A percentile compares a stretch with the other conserved stretches of the same genome.
phyloP scores from a whole-genome alignment of 768 basidiomycete species.

The Russula sp. region DNA sequence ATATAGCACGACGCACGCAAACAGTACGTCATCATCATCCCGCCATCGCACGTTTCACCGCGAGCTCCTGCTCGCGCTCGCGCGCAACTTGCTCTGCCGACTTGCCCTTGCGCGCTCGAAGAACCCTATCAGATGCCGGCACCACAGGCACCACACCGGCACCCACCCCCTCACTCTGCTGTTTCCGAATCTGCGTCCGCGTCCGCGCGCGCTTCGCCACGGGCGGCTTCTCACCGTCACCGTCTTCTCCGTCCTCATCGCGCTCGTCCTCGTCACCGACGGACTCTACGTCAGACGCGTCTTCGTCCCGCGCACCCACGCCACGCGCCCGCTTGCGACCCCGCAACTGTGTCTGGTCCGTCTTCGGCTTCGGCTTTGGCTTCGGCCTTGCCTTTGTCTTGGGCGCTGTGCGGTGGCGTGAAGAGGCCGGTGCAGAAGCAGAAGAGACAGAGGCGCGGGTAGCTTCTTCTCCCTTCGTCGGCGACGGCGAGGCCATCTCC shows the following conservation, averaged over 20 bases:
- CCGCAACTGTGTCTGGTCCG: background rate
- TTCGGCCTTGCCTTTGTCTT: background rate
- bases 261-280: background rate
- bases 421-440: background rate
- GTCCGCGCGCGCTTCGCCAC: constrained; percentile 17
- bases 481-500: constrained; percentile 12
- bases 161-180: constrained; percentile 24
- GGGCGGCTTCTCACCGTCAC: background rate
- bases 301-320: background rate
- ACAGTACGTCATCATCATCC: no score
- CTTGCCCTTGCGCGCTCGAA: constrained; percentile 20
- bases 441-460: background rate
- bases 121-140: constrained; percentile 20
- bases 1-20: background rate
- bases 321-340: background rate
- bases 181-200: constrained; percentile 16
- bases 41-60: constrained; percentile 13
- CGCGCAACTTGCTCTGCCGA: constrained; percentile 1
- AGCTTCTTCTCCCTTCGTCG: background rate
- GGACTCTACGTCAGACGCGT: background rate
- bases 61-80: constrained; percentile 17
- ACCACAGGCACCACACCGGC: background rate
- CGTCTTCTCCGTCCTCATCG: background rate
- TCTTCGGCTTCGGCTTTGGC: background rate
- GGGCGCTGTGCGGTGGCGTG: background rate